phyloP scores from a whole-genome alignment of 371 early-diverging fungal species.

The Apophysomyces sp. region DNA sequence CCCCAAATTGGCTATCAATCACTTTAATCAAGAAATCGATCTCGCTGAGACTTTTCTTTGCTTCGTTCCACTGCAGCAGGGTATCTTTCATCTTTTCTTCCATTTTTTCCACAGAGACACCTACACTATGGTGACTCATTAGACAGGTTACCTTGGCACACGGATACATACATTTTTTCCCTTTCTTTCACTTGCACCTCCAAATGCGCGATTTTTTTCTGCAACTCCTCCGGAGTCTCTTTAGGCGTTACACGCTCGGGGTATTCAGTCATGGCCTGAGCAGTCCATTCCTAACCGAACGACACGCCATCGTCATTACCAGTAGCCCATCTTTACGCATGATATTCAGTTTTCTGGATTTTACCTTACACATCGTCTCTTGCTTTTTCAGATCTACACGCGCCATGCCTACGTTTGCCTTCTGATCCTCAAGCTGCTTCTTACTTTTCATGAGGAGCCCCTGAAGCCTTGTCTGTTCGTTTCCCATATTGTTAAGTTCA shows the following conservation, averaged over 20 bases:
- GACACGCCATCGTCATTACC: too few species aligned
- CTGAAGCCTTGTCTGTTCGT: not conserved
- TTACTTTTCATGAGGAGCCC: not conserved
- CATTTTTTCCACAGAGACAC: constrained; percentile 58
- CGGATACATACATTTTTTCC: constrained; percentile 33
- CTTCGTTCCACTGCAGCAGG: constrained; percentile 52
- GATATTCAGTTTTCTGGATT: not conserved
- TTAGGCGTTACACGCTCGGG: constrained; percentile 63
- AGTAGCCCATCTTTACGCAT: not conserved
- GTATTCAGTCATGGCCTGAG: constrained; percentile 55
- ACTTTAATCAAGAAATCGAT: constrained; percentile 53
- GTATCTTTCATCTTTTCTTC: constrained; percentile 50
- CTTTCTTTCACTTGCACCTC: constrained; percentile 52
- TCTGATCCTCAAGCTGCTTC: not conserved
- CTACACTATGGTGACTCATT: constrained; percentile 1
- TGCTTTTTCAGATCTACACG: not conserved
- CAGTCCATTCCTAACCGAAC: constrained; percentile 46
- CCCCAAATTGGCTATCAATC: constrained; percentile 1
- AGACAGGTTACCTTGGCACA: not conserved
- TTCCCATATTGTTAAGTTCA: constrained; percentile 11
- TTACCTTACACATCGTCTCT: not conserved
- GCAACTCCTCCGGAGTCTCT: constrained; percentile 50
- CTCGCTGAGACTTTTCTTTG: constrained; percentile 52
- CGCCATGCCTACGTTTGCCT: not conserved
- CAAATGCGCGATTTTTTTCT: constrained; percentile 56